Conservation (phyloP, 805 yeast genomes). For the Ogataea minuta region DNA sequence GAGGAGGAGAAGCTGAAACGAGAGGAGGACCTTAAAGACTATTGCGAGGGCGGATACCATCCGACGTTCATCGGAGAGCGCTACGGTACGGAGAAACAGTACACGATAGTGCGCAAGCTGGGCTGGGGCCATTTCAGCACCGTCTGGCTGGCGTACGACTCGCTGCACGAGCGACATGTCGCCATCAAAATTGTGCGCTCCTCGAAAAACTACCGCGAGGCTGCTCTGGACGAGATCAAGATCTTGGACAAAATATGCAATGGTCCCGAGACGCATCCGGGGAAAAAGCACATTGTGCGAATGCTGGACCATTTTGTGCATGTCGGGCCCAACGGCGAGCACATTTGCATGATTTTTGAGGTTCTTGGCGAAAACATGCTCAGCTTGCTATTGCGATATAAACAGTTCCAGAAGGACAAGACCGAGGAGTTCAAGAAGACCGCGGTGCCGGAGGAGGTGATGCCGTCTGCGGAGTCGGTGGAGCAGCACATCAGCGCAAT, state of each 20-base stretch:
- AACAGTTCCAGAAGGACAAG: slow-evolving; percentile 35
- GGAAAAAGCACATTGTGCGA: slow-evolving; percentile 50
- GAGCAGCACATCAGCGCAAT: slow-evolving; percentile 28
- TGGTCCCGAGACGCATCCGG: slow-evolving; percentile 42
- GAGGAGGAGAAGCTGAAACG: slow-evolving; percentile 30
- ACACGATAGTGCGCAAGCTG: slow-evolving; percentile 50
- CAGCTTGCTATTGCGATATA: slow-evolving; percentile 48
- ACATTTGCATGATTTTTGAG: slow-evolving; percentile 66
- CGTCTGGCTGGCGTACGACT: slow-evolving; percentile 61
- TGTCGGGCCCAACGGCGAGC: slow-evolving; percentile 61
- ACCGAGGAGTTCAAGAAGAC: slow-evolving; percentile 25
- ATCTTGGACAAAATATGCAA: slow-evolving; percentile 39
- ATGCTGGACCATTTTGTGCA: slow-evolving; percentile 55
- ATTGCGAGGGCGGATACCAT: slow-evolving; percentile 62
- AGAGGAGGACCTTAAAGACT: slow-evolving; percentile 55
- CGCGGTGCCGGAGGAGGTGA: slow-evolving; percentile 12
- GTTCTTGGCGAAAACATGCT: slow-evolving; percentile 60
- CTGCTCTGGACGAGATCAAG: slow-evolving; percentile 63
- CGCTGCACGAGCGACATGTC: slow-evolving; percentile 41
- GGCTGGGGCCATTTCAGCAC: slow-evolving; percentile 77
- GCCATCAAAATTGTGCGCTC: slow-evolving; percentile 64
- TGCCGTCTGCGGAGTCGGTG: slow-evolving; percentile 11
- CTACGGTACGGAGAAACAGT: slow-evolving; percentile 45
- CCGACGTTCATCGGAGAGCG: slow-evolving; percentile 57
- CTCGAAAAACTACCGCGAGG: slow-evolving; percentile 50